Base-by-base conservation (phyloP, 371 early-diverging fungal genomes). In the Sporodiniella umbellata region DNA sequence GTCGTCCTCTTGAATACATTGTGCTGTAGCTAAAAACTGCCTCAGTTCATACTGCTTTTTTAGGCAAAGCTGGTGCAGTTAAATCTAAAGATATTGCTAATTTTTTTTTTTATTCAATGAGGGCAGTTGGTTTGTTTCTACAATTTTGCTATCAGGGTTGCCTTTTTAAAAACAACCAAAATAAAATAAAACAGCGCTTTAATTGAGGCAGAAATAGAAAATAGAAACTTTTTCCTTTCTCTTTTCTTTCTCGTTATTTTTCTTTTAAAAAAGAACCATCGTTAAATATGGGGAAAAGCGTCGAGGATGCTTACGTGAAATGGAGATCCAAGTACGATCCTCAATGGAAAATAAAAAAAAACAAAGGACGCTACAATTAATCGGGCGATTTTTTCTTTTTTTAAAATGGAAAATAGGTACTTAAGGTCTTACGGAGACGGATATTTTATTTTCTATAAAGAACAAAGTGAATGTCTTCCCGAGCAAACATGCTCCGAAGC, bases 401-500 rank as follows among this genome's bases (percentile, higher is more conserved):
- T n/a, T 18, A 14, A 5, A 25, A 25, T 14, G 10, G 1, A 4
- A 15, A 17, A n/a, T 48, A 78, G 74, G 40, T 78, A 78, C 31
- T 51, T 78, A 42, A 59, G 78, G 31, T 30, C 68, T 10, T 73
- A 73, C 51, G 61, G 58, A 10, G 74, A 71, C 44, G 72, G 72
- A 1, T 54, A 50, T 23, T 78, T 73, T 44, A 50, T 78, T 22
- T 78, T 69, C 48, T 78, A 78, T 45, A 78, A 78, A 45, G 78
- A 73, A 39, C 62, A 48, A 8, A 71, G 51, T 14, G 78, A 78
- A 28, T 56, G 59, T 2, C 30, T 60, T 1, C 42, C 56, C 18
- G 78, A 70, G 42, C 65, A 71, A 66, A 78, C 78, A 14, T 73
- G 74, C 33, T 71, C 72, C 3, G 78, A 78, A 57, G 78, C 78